These are phyloP conservation scores for Tylopilus cervinicoccineus DNA, from an alignment of 768 basidiomycete genomes.

Conservation along the genomic window DNA sequence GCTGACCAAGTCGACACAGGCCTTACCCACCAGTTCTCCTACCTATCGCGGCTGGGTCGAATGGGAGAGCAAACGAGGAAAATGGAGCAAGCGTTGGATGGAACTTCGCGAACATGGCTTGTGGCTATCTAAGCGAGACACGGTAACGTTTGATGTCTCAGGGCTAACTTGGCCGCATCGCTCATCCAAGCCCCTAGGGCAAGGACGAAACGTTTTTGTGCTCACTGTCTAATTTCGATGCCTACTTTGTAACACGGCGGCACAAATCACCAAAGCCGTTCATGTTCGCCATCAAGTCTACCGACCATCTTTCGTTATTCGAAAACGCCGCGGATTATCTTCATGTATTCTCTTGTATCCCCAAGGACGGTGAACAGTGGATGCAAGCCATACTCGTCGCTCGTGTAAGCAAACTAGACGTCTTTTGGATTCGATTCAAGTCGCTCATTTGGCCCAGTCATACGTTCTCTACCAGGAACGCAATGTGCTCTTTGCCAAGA, in stretches of 20 bases:
- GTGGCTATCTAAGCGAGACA: constrained; percentile 87
- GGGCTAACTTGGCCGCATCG: background rate
- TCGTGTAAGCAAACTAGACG: constrained; percentile 48
- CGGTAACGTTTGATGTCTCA: constrained; percentile 43
- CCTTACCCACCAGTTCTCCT: constrained; percentile 45
- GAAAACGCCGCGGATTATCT: constrained; percentile 86
- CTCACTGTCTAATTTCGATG: constrained; percentile 85
- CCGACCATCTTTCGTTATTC: constrained; percentile 81
- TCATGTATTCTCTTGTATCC: constrained; percentile 78
- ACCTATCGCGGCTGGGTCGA: constrained; percentile 66
- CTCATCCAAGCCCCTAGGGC: constrained; percentile 43
- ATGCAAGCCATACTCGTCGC: constrained; percentile 77
- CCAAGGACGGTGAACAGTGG: constrained; percentile 73
- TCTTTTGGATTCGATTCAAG: background rate
- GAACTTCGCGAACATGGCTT: constrained; percentile 81
- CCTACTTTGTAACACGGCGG: constrained; percentile 70
- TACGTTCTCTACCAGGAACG: constrained; percentile 82
- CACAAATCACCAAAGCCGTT: constrained; percentile 83
- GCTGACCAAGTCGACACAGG: constrained; percentile 41
- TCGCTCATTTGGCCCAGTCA: constrained; percentile 46
- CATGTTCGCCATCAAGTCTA: constrained; percentile 84
- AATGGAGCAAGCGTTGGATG: constrained; percentile 94
- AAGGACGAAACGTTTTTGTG: constrained; percentile 84
- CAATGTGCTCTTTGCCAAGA: constrained; percentile 46
- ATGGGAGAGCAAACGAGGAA: constrained; percentile 86